phyloP scores from a whole-genome alignment of 331 rosid genomes.

The Malus hybrid region DNA sequence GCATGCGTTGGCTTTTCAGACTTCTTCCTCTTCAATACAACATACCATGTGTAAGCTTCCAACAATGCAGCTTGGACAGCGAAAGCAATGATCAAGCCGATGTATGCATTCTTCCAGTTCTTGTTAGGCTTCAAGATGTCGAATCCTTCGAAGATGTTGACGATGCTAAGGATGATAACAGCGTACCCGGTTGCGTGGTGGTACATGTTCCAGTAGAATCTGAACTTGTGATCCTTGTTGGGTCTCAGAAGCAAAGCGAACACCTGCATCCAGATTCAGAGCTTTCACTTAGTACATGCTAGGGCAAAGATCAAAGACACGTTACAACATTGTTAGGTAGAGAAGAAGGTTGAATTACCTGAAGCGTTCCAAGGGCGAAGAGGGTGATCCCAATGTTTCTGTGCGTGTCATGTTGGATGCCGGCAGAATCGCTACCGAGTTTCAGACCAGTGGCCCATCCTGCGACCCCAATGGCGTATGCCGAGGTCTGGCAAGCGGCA shows the following conservation, averaged over 20 bases:
- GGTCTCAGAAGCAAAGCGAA: slow-evolving; percentile 78
- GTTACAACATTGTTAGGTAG: not conserved
- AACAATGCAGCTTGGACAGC: slow-evolving; percentile 49
- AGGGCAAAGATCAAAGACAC: not conserved
- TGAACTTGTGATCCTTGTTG: slow-evolving; percentile 65
- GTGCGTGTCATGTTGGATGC: slow-evolving; percentile 29
- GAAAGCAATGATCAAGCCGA: slow-evolving; percentile 53
- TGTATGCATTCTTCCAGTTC: slow-evolving; percentile 58
- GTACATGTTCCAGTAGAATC: slow-evolving; percentile 71
- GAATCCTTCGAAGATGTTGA: slow-evolving; percentile 63
- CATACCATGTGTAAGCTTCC: slow-evolving; percentile 55
- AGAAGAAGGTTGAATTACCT: slow-evolving; percentile 32
- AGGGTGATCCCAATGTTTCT: slow-evolving; percentile 61
- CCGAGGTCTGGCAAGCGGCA: slow-evolving; percentile 73
- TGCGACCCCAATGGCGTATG: slow-evolving; percentile 76
- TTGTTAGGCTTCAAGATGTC: slow-evolving; percentile 37
- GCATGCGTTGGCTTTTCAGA: slow-evolving; percentile 32
- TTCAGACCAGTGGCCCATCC: slow-evolving; percentile 95
- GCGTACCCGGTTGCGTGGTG: slow-evolving; percentile 59
- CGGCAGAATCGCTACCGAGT: slow-evolving; percentile 62
- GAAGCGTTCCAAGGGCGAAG: slow-evolving; percentile 85
- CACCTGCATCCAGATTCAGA: slow-evolving; percentile 15
- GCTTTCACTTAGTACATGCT: not conserved
- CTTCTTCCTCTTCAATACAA: slow-evolving; percentile 44
- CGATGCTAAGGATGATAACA: slow-evolving; percentile 52